phyloP scores from a whole-genome alignment of 805 yeast genomes.

The Teunomyces funiuensis region DNA sequence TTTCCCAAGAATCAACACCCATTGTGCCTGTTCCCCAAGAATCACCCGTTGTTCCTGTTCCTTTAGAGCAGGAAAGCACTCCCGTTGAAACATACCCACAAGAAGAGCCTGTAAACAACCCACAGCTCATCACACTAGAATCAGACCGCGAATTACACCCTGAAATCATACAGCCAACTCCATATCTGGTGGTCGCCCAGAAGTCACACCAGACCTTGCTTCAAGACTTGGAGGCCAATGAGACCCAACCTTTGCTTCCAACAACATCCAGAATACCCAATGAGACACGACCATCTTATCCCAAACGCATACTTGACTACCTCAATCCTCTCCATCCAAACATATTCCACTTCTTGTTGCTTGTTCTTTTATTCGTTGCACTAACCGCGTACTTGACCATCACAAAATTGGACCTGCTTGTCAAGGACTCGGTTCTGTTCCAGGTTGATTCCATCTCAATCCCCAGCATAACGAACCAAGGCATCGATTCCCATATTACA shows the following conservation, averaged over 20 bases:
- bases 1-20: no score
- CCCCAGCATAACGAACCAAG: conserved; percentile 20
- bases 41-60: no score
- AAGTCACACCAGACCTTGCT: background rate
- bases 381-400: conserved; percentile 3
- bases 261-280: background rate
- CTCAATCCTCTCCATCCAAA: conserved; percentile 9
- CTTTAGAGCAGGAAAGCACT: no score
- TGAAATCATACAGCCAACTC: background rate
- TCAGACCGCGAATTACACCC: background rate
- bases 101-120: no score
- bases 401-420: conserved; percentile 13
- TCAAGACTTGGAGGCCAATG: background rate
- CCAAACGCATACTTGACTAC: background rate
- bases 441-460: conserved; percentile 25
- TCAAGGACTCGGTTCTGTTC: conserved; percentile 22
- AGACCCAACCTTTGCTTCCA: conserved; percentile 1
- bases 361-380: conserved; percentile 7
- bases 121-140: background rate
- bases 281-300: background rate
- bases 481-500: conserved; percentile 28
- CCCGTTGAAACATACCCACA: no score
- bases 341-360: conserved; percentile 5
- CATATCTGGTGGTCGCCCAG: background rate
- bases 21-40: no score